Evolutionary conservation across 2,329 filamentous ascomycete genomes (phyloP).

Genomic region (Penicillium sp.): DNA sequence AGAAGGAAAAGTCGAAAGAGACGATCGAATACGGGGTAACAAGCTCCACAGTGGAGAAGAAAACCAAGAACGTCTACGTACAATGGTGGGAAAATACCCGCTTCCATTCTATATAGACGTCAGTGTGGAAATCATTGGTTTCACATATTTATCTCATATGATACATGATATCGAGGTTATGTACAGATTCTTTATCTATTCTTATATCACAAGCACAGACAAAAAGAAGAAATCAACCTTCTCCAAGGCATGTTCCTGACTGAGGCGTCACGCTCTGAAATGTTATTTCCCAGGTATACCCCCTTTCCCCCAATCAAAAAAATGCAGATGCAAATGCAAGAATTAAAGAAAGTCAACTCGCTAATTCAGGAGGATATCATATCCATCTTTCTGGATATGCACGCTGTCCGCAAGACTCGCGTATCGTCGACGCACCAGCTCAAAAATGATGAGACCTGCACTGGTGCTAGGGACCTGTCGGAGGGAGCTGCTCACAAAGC

Average conservation of each 20-base stretch:
- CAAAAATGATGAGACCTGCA: slow-evolving; percentile 64
- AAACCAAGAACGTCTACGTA: background rate
- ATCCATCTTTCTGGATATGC: slow-evolving; percentile 59
- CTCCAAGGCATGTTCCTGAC: no score
- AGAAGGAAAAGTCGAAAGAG: background rate
- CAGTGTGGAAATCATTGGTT: no score
- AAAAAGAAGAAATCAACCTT: no score
- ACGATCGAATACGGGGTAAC: background rate
- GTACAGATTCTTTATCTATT: no score
- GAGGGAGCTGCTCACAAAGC: slow-evolving; percentile 57
- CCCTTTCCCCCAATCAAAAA: background rate
- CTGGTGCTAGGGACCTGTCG: slow-evolving; percentile 64
- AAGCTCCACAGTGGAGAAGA: background rate
- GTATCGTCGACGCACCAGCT: slow-evolving; percentile 62
- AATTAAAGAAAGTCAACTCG: background rate
- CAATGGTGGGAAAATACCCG: no score
- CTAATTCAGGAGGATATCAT: slow-evolving; percentile 58
- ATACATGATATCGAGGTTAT: no score
- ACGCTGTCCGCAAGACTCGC: slow-evolving; percentile 53
- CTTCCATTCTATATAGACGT: no score
- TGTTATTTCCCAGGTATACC: background rate
- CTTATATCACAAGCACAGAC: no score
- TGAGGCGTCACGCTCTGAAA: no score
- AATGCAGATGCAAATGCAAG: background rate
- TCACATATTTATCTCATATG: no score